Percentiles rank a stretch among this genome's conserved stretches.
phyloP scores from a whole-genome alignment of 2,329 filamentous ascomycete species.

The Stagonosporopsis vannaccii region DNA sequence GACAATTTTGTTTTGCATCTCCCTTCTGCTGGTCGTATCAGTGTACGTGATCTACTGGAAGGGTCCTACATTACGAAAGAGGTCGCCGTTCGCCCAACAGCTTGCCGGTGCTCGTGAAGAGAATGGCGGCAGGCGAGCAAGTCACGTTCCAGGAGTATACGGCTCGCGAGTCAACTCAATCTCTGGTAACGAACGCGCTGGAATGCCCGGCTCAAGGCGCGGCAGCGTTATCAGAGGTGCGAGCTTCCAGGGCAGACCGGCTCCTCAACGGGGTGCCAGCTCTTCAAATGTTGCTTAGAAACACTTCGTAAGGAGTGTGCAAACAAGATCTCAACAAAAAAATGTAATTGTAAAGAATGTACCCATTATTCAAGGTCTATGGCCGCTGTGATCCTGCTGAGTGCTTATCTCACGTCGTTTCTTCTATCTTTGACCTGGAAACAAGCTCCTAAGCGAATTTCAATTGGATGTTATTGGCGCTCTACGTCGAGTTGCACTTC shows the following conservation, averaged over 20 bases:
- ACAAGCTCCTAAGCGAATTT: no score
- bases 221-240: conserved; percentile 41
- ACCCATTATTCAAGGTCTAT: no score
- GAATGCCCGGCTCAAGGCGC: conserved; percentile 32
- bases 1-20: conserved; percentile 62
- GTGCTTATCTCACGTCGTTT: no score
- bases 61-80: conserved; percentile 61
- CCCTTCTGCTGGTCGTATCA: conserved; percentile 52
- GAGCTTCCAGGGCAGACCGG: conserved; percentile 22
- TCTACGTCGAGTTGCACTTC: no score
- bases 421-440: no score
- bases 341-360: no score
- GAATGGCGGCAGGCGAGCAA: conserved; percentile 43
- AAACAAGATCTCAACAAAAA: no score
- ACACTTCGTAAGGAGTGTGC: no score
- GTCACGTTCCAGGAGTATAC: conserved; percentile 40
- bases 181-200: conserved; percentile 21
- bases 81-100: conserved; percentile 62
- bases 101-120: conserved; percentile 45
- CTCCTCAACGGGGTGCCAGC: conserved; percentile 7
- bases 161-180: conserved; percentile 42
- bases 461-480: no score
- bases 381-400: no score
- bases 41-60: conserved; percentile 62
- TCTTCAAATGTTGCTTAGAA: neutral